Evolutionary conservation across 148 eudicot species (phyloP), one percentile per base, ranked within the genome.

Genomic region (Fallopia convolvulus): DNA sequence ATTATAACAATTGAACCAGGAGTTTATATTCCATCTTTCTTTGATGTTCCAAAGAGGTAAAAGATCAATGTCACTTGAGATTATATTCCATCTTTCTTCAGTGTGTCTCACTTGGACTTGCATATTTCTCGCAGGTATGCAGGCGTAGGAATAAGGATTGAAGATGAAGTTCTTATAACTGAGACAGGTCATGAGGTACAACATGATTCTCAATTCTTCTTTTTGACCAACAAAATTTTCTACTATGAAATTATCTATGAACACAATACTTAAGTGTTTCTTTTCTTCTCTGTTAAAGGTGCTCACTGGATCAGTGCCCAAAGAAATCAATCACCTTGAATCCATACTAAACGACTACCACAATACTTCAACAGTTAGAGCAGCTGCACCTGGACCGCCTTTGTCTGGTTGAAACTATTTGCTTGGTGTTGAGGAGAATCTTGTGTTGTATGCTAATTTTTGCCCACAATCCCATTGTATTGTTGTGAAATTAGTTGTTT

Each of bases 1-100:
- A 91, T 92, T 39, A 90, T 94, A 78, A 94, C 99, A 26, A 94
- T 94, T 84, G 99, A 92, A 84, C 99, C 99, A 32, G 99, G 99
- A 77, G 83, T 94, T 42, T 92, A 94, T 81, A 90, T 94, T 76
- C 97, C 97, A 74, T 48, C 88, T 71, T 79, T 83, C 79, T 92
- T 79, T 78, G 83, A 83, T 79, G 86, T 85, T 81, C 92, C 91
- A 21, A 89, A 87, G 83, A 89, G 97, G 96, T 94, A 85, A 17
- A 11, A 20, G 65, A 5, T 55, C 18, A 8, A 55, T 55, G 8
- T n/a, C 60, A 61, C 68, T 58, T 3, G 4, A 65, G 18, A 5
- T 7, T 65, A 5, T 2, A 12, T 32, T 11, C 32, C 9, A 58
- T 9, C 21, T 6, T 23, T 9, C 21, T 6, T 23, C 32, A 3